Percentiles rank a stretch among this genome's conserved stretches.
Evolutionary conservation across 2,329 filamentous ascomycete genomes (phyloP).

Genomic region (Clonostachys sp.): DNA sequence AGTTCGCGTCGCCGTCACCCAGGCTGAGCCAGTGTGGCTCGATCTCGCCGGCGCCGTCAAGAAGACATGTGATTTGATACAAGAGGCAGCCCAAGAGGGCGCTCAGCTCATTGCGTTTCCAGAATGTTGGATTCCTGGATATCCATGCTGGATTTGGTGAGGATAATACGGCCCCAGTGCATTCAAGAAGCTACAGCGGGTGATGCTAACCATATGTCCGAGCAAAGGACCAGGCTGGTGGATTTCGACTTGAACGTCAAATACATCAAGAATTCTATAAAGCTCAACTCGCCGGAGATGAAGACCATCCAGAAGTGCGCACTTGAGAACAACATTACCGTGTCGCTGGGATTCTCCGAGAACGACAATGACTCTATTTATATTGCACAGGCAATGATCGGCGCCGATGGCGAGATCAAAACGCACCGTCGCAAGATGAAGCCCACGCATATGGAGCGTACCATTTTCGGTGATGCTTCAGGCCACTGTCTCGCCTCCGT

Average conservation of each 20-base stretch:
- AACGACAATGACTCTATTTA: conserved; percentile 37
- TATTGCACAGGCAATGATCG: conserved; percentile 47
- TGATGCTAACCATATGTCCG: background rate
- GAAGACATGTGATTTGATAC: conserved; percentile 54
- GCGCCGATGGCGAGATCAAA: conserved; percentile 35
- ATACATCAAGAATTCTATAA: conserved; percentile 28
- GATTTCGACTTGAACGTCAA: conserved; percentile 13
- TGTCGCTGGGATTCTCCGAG: conserved; percentile 45
- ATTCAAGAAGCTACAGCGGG: background rate
- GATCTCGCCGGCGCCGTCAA: conserved; percentile 47
- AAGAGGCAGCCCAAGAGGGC: conserved; percentile 45
- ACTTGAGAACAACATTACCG: conserved; percentile 34
- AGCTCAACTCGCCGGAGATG: conserved; percentile 36
- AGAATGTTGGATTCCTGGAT: conserved; percentile 50
- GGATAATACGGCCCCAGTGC: background rate
- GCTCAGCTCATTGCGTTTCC: conserved; percentile 52
- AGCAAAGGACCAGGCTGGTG: conserved; percentile 11
- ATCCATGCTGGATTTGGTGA: conserved; percentile 34
- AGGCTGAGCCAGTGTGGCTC: conserved; percentile 57
- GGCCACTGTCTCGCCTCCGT: conserved; percentile 52
- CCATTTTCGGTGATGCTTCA: conserved; percentile 49
- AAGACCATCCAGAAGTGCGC: conserved; percentile 30
- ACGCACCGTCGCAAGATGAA: conserved; percentile 45
- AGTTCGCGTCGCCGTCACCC: conserved; percentile 40
- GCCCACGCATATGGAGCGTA: conserved; percentile 41